Percentiles rank a stretch among this genome's conserved stretches.
These are phyloP conservation scores for Crithidia bombi DNA, from an alignment of 208 protist species.

Conservation along the genomic window DNA sequence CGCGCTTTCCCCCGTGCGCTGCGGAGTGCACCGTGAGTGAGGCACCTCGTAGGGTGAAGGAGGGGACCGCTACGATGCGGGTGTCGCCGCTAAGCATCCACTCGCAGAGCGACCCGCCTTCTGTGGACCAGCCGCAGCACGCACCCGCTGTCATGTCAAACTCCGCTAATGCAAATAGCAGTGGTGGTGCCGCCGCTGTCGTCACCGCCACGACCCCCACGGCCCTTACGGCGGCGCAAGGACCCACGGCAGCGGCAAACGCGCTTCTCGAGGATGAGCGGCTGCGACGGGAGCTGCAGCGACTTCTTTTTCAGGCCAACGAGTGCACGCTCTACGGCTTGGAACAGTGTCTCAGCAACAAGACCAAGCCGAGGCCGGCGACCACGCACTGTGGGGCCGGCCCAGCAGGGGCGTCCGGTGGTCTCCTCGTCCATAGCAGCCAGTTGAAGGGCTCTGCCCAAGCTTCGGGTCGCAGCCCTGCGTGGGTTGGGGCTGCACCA, in stretches of 20 bases:
- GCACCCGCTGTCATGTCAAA: too few relatives aligned
- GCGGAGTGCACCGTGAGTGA: too few relatives aligned
- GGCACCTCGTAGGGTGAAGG: too few relatives aligned
- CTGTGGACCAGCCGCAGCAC: too few relatives aligned
- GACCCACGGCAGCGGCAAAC: neutral
- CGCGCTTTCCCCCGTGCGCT: too few relatives aligned
- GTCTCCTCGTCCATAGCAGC: too few relatives aligned
- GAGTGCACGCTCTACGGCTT: constrained; percentile 18
- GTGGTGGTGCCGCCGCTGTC: neutral
- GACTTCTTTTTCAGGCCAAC: constrained; percentile 17
- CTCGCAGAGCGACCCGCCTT: too few relatives aligned
- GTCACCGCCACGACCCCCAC: neutral
- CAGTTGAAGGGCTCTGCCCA: neutral
- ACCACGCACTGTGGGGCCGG: neutral
- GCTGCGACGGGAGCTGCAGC: constrained; percentile 18
- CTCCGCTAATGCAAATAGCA: too few relatives aligned
- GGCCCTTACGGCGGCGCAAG: neutral
- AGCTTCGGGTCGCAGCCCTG: neutral
- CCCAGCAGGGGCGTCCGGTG: too few relatives aligned
- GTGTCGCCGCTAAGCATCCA: too few relatives aligned
- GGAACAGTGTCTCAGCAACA: constrained; percentile 15
- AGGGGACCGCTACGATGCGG: too few relatives aligned
- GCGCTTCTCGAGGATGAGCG: constrained; percentile 5
- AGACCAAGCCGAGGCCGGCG: neutral
- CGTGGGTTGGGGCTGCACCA: neutral